Evolutionary conservation across 352 stramenopile genomes (phyloP), one percentile per base, ranked within the genome.

Genomic region (Phytophthora uliginosa): DNA sequence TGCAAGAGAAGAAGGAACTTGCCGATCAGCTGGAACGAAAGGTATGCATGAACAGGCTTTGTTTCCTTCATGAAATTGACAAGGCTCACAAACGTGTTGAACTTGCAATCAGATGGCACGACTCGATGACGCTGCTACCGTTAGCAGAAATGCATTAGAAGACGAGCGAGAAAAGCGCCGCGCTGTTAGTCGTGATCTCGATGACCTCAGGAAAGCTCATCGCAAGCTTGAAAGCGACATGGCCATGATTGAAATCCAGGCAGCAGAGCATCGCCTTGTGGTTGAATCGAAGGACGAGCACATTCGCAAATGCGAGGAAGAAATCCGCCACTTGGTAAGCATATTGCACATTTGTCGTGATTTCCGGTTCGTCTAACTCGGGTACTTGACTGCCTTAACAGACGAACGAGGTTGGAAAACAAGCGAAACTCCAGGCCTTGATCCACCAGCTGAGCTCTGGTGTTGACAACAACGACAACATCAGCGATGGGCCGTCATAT

Each of bases 371-470:
- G 38, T 47, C 38, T 47, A 7, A n/a, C 38, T 47, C 8, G 38
- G 5, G 15, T 45, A 45, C 36, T 50, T 50, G 7, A 24, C 17
- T 66, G 34, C 33, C 10, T 52, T 66, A 33, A 15, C 51, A 95
- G 88, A 86, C 82, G 59, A 86, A 81, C n/a, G 89, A 96, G 63
- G 70, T 94, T 2, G 85, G 86, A 20, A 94, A 95, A 54, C 88
- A 96, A 71, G 84, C 84, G 31, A 93, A 96, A 62, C 65, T 96
- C 0, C 89, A 96, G 64, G 83, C 87, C 20, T 77, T 96, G 45
- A 96, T 96, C 61, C 89, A 96, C 51, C 86, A 96, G 48, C 71
- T 96, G 24, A 95, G 87, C 68, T 95, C 88, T 9, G 83, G 84
- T 5, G 80, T 83, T 24, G 83, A 93, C 51, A 70, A 54, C 38